Evolutionary conservation across 2,329 filamentous ascomycete species (phyloP).

Genomic region (Pestalotiopsis fici): DNA sequence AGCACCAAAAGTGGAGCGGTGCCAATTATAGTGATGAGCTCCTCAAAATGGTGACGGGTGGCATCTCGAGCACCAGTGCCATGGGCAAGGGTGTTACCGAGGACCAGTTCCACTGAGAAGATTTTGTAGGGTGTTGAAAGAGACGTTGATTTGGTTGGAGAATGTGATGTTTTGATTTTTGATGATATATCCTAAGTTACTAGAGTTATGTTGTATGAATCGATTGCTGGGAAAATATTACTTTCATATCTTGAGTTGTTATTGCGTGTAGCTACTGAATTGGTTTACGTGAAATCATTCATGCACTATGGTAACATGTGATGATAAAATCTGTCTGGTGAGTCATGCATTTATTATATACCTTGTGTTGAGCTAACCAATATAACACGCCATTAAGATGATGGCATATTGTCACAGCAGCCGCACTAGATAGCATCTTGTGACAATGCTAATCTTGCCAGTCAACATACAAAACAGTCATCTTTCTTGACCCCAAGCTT

Average conservation of each 20-base stretch:
- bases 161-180: background rate
- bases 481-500: background rate
- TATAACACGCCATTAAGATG: too few species aligned
- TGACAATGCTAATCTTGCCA: background rate
- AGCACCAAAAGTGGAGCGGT: slow-evolving; percentile 98
- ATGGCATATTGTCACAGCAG: too few species aligned
- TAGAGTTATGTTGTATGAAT: background rate
- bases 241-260: background rate
- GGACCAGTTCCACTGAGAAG: slow-evolving; percentile 78
- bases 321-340: too few species aligned
- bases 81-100: slow-evolving; percentile 99
- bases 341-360: too few species aligned
- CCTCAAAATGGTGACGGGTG: slow-evolving; percentile 95
- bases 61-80: slow-evolving; percentile 86
- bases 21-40: slow-evolving; percentile 93
- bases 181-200: background rate
- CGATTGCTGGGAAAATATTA: background rate
- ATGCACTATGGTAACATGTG: background rate
- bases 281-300: background rate
- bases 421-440: background rate
- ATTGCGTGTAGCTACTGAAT: background rate
- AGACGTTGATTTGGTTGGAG: background rate
- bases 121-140: background rate
- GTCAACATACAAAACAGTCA: background rate
- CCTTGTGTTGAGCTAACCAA: too few species aligned